These are phyloP conservation scores for Citrullus amarus DNA, from an alignment of 306 rosid species.

Conservation along the genomic window DNA sequence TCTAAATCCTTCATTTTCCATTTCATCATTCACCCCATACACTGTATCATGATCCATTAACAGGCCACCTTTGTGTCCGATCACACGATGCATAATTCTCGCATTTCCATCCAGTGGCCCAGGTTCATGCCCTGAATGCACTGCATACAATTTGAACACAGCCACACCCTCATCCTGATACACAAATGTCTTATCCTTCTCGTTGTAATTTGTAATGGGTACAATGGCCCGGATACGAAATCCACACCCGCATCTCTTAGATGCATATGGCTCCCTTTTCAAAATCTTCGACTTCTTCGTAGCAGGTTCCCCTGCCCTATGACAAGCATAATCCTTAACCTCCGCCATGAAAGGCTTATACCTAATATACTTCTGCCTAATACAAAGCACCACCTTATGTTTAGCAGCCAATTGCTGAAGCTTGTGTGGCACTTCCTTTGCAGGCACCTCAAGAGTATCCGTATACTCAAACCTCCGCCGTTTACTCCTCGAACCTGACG, in stretches of 20 bases:
- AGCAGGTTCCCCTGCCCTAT: constrained; percentile 89
- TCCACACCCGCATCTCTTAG: constrained; percentile 96
- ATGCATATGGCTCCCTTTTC: constrained; percentile 96
- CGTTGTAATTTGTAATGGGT: constrained; percentile 88
- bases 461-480: constrained; percentile 89
- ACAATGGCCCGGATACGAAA: constrained; percentile 96
- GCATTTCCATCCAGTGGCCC: constrained; percentile 98
- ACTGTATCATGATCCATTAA: constrained; percentile 77
- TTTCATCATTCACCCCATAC: constrained; percentile 84
- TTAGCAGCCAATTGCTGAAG: constrained; percentile 83
- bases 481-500: constrained; percentile 42
- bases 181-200: constrained; percentile 93
- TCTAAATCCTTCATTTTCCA: constrained; percentile 75
- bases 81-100: constrained; percentile 90
- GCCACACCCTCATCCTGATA: constrained; percentile 94
- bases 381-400: constrained; percentile 93
- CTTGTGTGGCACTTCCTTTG: constrained; percentile 68
- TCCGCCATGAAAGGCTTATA: constrained; percentile 99
- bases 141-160: constrained; percentile 81
- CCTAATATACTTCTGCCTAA: constrained; percentile 94
- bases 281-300: constrained; percentile 62
- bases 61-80: constrained; percentile 80
- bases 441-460: constrained; percentile 82
- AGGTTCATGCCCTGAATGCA: constrained; percentile 96
- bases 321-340: constrained; percentile 99